Evolutionary conservation across 768 basidiomycete species (phyloP).

Genomic region (Xerocomellus amylosporus): DNA sequence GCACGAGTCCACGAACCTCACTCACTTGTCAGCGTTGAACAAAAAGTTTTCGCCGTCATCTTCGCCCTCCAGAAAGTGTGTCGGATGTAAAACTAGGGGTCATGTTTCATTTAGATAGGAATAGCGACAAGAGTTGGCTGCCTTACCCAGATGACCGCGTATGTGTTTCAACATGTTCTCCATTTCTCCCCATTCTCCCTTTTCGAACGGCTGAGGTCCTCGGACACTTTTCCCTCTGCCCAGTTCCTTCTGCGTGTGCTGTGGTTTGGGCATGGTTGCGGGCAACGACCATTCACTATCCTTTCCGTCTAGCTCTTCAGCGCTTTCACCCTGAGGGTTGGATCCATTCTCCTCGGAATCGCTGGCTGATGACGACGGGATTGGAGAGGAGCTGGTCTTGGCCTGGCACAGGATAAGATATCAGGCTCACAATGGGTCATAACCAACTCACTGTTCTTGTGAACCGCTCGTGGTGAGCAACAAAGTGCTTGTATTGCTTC

Average conservation of each 20-base stretch:
- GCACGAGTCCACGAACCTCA: not conserved
- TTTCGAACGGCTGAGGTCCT: conserved; percentile 70
- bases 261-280: conserved; percentile 14
- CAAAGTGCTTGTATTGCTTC: conserved; percentile 92
- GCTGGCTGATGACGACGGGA: conserved; percentile 45
- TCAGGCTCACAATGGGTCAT: not conserved
- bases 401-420: conserved; percentile 34
- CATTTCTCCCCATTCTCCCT: conserved; percentile 87
- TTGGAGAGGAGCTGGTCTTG: conserved; percentile 37
- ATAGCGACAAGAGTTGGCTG: not conserved
- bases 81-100: conserved; percentile 74
- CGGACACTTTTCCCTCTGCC: conserved; percentile 38
- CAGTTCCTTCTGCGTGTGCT: conserved; percentile 36
- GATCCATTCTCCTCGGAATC: conserved; percentile 47
- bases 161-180: conserved; percentile 73
- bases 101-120: not conserved
- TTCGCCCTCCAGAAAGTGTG: conserved; percentile 89
- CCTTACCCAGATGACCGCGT: conserved; percentile 83
- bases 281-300: conserved; percentile 20
- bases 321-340: conserved; percentile 10
- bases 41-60: conserved; percentile 90
- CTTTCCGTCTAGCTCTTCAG: conserved; percentile 23
- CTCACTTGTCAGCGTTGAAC: conserved; percentile 82
- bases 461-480: conserved; percentile 69
- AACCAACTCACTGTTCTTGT: conserved; percentile 55